Base-by-base conservation (phyloP, 257 asterid genomes). In the Solanum rostratum region DNA sequence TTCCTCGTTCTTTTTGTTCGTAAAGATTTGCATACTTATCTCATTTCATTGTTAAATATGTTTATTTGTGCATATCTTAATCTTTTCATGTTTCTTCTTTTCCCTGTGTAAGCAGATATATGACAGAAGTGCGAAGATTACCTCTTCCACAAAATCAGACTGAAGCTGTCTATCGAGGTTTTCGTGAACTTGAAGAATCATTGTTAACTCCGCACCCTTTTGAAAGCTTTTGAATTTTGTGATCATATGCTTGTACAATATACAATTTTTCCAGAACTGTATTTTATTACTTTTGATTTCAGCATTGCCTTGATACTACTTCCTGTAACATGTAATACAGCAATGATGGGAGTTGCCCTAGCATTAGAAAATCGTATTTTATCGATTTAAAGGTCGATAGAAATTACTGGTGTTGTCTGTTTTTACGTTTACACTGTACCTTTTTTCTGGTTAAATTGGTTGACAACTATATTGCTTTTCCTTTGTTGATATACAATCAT, bases 91-190 rank as follows among this genome's bases (percentile, higher is more conserved):
- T 70, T 52, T 65, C 79, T 82, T 55, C 29, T 81, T 29, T 33
- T 69, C 39, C 60, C 68, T 10, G 33, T 55, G 10, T 53, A 49
- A 57, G 78, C 92, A 96, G 98, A 94, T 95, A 91, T 73, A 93
- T 94, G 98, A 92, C 98, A 41, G 99, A 97, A 88, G 98, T 95
- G 60, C 87, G 94, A 80, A 91, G 99, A 86, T 60, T 97, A 87
- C 90, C 98, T 62, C 94, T 95, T 83, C 94, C 98, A 5, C 94
- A 92, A 88, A 90, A 88, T 76, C 95, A 94, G 87, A 95, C 97
- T n/a, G 98, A 95, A 87, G 90, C 92, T 0, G 93, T 97, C 37
- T 95, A 91, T 85, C 89, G 91, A 52, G 98, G 97, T 50, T 94
- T 94, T 53, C 90, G 95, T 85, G 98, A 97, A 89, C 95, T 97